These are phyloP conservation scores for Trametes sp. DNA, from an alignment of 1,284 basidiomycete species.

Conservation along the genomic window DNA sequence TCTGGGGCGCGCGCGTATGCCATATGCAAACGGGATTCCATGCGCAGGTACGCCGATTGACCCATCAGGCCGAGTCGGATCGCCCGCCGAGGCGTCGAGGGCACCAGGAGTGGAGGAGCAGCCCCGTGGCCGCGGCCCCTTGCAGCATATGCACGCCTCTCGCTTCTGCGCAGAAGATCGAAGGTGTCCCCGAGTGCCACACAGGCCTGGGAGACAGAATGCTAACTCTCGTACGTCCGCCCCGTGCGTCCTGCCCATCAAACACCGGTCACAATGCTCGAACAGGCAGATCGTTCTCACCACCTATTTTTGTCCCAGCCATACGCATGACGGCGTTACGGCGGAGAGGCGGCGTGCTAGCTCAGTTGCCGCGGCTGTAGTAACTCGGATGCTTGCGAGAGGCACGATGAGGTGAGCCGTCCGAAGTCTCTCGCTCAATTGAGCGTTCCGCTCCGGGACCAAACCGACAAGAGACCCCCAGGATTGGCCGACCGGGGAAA, in stretches of 20 bases:
- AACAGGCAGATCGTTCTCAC: constrained; percentile 24
- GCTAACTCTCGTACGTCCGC: constrained; percentile 18
- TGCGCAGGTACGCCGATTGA: constrained; percentile 15
- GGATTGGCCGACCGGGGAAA: background rate
- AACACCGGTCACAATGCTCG: constrained; percentile 19
- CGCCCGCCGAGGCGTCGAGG: constrained; percentile 14
- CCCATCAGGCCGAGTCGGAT: constrained; percentile 26
- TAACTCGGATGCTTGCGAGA: background rate
- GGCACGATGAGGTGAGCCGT: background rate
- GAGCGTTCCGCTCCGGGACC: constrained; percentile 1
- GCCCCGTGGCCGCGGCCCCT: constrained; percentile 14
- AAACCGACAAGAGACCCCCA: background rate
- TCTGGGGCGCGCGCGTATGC: constrained; percentile 17
- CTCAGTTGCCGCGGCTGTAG: background rate
- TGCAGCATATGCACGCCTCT: constrained; percentile 15
- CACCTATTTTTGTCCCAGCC: constrained; percentile 19
- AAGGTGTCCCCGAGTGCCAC: constrained; percentile 14
- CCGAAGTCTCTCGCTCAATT: background rate
- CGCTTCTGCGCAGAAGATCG: constrained; percentile 20
- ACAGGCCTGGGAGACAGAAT: constrained; percentile 23
- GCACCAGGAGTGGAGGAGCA: constrained; percentile 13
- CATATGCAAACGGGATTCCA: constrained; percentile 10
- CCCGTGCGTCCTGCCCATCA: constrained; percentile 21
- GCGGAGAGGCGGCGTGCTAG: background rate
- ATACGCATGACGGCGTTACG: constrained; percentile 13